Evolutionary conservation across 2,329 filamentous ascomycete genomes (phyloP).

Genomic region (Colletotrichum eremochloae): DNA sequence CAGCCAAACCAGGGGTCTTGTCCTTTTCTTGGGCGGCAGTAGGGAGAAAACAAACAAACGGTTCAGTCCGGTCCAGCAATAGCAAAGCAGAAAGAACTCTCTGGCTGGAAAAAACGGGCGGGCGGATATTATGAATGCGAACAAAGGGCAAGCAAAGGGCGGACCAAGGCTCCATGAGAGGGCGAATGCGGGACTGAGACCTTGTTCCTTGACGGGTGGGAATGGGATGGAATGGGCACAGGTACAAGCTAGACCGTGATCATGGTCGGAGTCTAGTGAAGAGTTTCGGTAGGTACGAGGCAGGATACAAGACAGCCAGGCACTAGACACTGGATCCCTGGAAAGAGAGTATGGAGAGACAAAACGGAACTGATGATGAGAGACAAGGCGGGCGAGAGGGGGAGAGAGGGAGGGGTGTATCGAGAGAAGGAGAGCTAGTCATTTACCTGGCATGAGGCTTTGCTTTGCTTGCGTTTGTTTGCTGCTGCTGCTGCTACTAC

Average conservation of each 20-base stretch:
- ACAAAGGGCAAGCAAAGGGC: conserved; percentile 26
- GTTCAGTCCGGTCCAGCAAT: conserved; percentile 31
- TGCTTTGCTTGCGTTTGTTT: neutral
- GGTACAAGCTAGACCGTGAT: conserved; percentile 31
- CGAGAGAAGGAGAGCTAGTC: neutral
- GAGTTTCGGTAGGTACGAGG: conserved; percentile 15
- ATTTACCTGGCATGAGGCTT: conserved; percentile 29
- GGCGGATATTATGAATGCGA: conserved; percentile 37
- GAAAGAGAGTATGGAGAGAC: conserved; percentile 12
- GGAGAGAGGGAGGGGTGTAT: conserved; percentile 1
- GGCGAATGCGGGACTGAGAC: conserved; percentile 39
- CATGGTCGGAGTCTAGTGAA: conserved; percentile 19
- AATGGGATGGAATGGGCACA: conserved; percentile 24
- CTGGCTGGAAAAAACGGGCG: conserved; percentile 24
- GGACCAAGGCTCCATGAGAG: conserved; percentile 8
- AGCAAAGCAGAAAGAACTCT: conserved; percentile 38
- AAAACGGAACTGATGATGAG: neutral
- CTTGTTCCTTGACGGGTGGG: conserved; percentile 30
- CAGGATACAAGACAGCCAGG: conserved; percentile 22
- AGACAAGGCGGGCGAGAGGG: conserved; percentile 8
- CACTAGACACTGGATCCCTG: conserved; percentile 23
- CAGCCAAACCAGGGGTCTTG: conserved; percentile 6
- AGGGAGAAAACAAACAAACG: conserved; percentile 27
- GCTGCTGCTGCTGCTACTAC: neutral
- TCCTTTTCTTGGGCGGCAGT: conserved; percentile 16